Conservation (phyloP, 495 filamentous ascomycete species). For the Sabuloglossum arenarium region DNA sequence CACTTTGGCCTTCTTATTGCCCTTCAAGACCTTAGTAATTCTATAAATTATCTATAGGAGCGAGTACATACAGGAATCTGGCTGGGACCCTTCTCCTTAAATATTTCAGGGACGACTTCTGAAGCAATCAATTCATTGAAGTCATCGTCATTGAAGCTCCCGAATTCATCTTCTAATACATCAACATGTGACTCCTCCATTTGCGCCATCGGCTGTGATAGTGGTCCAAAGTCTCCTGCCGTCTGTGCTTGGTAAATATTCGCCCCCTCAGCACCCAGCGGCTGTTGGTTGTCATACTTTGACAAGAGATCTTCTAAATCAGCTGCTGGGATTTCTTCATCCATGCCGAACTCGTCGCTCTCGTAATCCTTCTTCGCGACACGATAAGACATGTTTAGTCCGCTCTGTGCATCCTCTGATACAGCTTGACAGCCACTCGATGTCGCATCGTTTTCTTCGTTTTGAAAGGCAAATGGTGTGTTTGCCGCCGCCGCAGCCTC, state of each 20-base stretch:
- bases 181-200: neutral
- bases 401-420: neutral
- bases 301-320: slow-evolving; percentile 36
- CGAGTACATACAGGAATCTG: slow-evolving; percentile 28
- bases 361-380: slow-evolving; percentile 7
- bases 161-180: slow-evolving; percentile 18
- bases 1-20: slow-evolving; percentile 30
- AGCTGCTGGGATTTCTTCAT: slow-evolving; percentile 24
- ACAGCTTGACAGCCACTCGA: neutral
- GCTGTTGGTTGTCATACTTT: slow-evolving; percentile 18
- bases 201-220: neutral
- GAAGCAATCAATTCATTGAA: slow-evolving; percentile 32
- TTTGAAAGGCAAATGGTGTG: slow-evolving; percentile 13
- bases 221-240: neutral
- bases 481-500: slow-evolving; percentile 7
- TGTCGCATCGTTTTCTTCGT: slow-evolving; percentile 4
- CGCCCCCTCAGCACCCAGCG: neutral
- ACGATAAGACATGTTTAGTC: neutral
- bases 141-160: slow-evolving; percentile 32
- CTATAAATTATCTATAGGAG: slow-evolving; percentile 6
- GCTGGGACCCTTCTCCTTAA: slow-evolving; percentile 1
- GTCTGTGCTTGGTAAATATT: neutral
- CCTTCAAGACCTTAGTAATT: slow-evolving; percentile 25
- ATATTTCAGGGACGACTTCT: slow-evolving; percentile 26
- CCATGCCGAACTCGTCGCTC: slow-evolving; percentile 40